phyloP scores from a whole-genome alignment of 2,329 filamentous ascomycete genomes.

The Diaporthe nobilis region DNA sequence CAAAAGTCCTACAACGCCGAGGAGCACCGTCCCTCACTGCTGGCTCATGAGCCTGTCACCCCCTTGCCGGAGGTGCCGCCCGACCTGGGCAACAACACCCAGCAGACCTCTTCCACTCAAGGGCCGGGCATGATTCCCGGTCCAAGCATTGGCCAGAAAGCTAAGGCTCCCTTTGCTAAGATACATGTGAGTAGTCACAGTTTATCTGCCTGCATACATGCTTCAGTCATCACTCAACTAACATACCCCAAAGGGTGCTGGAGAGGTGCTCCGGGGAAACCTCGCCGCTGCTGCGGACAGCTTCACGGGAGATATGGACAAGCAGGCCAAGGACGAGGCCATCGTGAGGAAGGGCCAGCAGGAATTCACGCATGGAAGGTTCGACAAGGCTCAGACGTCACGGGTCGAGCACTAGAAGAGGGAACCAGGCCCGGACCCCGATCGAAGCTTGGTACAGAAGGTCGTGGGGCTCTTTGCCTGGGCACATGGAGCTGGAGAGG shows the following conservation, averaged over 20 bases:
- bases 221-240: neutral
- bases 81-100: neutral
- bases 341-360: constrained; percentile 20
- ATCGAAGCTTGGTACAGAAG: neutral
- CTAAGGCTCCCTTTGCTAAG: constrained; percentile 15
- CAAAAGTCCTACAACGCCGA: constrained; percentile 15
- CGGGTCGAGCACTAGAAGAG: constrained; percentile 17
- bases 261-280: constrained; percentile 24
- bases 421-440: constrained; percentile 13
- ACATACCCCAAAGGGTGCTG: constrained; percentile 3
- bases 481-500: constrained; percentile 10
- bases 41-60: constrained; percentile 27
- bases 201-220: neutral
- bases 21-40: constrained; percentile 1
- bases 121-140: constrained; percentile 8
- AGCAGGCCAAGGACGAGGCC: neutral
- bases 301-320: constrained; percentile 2
- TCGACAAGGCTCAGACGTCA: neutral
- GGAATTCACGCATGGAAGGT: constrained; percentile 17
- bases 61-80: constrained; percentile 22
- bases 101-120: neutral
- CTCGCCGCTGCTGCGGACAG: constrained; percentile 25
- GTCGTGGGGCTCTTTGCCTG: neutral
- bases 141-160: constrained; percentile 9
- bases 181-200: constrained; percentile 4